A percentile compares a stretch with the other conserved stretches of the same genome.
Conservation (phyloP, 768 basidiomycete genomes). For the Boletellus ananas region DNA sequence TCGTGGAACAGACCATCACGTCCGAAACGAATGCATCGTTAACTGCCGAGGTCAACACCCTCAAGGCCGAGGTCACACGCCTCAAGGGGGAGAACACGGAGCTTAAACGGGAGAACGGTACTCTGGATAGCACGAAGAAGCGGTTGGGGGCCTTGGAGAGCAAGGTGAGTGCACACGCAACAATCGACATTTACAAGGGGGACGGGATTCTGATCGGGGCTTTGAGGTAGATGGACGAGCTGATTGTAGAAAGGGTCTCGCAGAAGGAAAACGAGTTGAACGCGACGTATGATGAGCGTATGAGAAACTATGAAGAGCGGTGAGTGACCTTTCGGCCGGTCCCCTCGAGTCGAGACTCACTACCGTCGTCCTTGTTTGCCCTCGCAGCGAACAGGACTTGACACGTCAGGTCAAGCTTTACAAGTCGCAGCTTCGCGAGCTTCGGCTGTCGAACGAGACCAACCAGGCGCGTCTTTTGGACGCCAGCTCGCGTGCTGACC, state of each 20-base stretch:
- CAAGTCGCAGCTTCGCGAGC: constrained; percentile 84
- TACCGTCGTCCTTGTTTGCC: neutral
- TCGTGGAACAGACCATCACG: constrained; percentile 93
- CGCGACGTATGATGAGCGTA: constrained; percentile 93
- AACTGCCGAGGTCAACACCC: constrained; percentile 66
- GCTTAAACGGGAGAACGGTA: constrained; percentile 66
- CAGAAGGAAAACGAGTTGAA: constrained; percentile 97
- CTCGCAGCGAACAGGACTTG: constrained; percentile 80
- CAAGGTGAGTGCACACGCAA: constrained; percentile 48
- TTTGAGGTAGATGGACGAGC: constrained; percentile 82
- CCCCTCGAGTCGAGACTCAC: neutral
- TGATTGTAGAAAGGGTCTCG: constrained; percentile 83
- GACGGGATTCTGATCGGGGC: neutral
- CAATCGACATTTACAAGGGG: neutral
- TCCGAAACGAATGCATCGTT: constrained; percentile 34
- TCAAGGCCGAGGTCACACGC: constrained; percentile 70
- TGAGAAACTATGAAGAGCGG: constrained; percentile 96
- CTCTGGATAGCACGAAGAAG: constrained; percentile 67
- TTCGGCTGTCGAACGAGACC: constrained; percentile 87
- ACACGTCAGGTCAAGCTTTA: constrained; percentile 87
- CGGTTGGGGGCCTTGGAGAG: constrained; percentile 78
- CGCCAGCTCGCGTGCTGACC: constrained; percentile 89
- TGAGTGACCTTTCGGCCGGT: constrained; percentile 31
- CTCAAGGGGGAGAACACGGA: constrained; percentile 81
- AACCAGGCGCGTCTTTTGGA: constrained; percentile 91